Conservation (phyloP, 2,329 filamentous ascomycete genomes). For the Alternaria gansuensis region DNA sequence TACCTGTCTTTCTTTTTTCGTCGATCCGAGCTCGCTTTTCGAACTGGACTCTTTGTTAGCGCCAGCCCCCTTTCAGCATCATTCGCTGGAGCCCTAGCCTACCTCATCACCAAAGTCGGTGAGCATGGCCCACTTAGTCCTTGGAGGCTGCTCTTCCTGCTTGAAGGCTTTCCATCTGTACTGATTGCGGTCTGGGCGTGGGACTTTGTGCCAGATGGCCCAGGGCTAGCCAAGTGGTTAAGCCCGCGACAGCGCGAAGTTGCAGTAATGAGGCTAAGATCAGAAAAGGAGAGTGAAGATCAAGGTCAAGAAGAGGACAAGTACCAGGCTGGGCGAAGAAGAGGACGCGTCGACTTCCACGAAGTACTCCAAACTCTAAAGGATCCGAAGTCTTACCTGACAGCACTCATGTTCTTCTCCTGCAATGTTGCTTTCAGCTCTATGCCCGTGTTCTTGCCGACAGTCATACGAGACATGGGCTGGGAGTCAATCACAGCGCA, state of each 20-base stretch:
- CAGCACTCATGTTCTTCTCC: conserved; percentile 84
- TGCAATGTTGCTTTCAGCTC: conserved; percentile 89
- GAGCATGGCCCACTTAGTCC: conserved; percentile 73
- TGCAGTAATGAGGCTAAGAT: conserved; percentile 72
- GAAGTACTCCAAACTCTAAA: conserved; percentile 68
- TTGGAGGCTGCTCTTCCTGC: conserved; percentile 84
- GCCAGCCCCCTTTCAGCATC: conserved; percentile 70
- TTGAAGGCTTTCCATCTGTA: conserved; percentile 86
- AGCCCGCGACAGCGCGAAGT: conserved; percentile 64
- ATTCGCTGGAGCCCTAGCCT: conserved; percentile 81
- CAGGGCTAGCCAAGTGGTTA: conserved; percentile 59
- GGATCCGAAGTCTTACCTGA: conserved; percentile 77
- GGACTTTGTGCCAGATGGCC: conserved; percentile 78
- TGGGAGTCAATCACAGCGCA: conserved; percentile 74
- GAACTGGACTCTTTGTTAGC: conserved; percentile 86
- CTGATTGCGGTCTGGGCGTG: conserved; percentile 77
- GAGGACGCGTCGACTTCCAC: conserved; percentile 59
- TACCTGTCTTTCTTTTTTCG: conserved; percentile 71
- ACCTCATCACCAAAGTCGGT: conserved; percentile 76
- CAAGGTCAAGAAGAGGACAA: conserved; percentile 43
- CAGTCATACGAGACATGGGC: conserved; percentile 79
- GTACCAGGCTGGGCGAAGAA: conserved; percentile 21
- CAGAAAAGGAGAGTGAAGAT: conserved; percentile 55
- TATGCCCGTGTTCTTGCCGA: conserved; percentile 86
- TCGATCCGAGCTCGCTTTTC: conserved; percentile 78